Percentiles rank a stretch among this genome's conserved stretches.
Conservation (phyloP, 164 flowering plant species). For the Cinnamomum micranthum region DNA sequence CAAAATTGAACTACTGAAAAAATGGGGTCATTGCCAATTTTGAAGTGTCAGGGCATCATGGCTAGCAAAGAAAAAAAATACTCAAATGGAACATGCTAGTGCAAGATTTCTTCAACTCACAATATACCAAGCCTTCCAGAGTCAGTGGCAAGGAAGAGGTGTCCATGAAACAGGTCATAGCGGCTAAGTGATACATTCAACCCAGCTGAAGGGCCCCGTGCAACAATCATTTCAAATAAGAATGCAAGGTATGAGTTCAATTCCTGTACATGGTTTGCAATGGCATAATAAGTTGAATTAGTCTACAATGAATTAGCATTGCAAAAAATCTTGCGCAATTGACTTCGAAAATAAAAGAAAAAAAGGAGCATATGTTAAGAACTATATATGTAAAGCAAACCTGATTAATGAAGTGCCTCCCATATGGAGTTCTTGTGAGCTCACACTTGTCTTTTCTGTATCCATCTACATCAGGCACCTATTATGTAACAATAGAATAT, state of each 20-base stretch:
- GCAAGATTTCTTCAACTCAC: slow-evolving; percentile 43
- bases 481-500: slow-evolving; percentile 2
- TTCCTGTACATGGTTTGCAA: slow-evolving; percentile 47
- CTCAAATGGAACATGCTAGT: too few relatives aligned
- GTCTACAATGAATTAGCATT: neutral
- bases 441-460: slow-evolving; percentile 50
- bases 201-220: slow-evolving; percentile 72
- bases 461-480: slow-evolving; percentile 93
- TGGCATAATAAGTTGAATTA: neutral
- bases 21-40: too few relatives aligned
- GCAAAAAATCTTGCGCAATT: neutral
- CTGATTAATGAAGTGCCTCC: slow-evolving; percentile 70
- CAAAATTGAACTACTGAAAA: too few relatives aligned
- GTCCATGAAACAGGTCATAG: slow-evolving; percentile 92
- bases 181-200: slow-evolving; percentile 67
- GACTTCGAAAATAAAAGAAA: neutral
- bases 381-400: slow-evolving; percentile 25
- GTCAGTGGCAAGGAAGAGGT: slow-evolving; percentile 68
- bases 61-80: too few relatives aligned
- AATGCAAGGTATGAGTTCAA: slow-evolving; percentile 69
- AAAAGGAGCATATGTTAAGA: neutral
- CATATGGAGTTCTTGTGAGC: slow-evolving; percentile 95
- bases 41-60: too few relatives aligned
- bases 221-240: slow-evolving; percentile 67
- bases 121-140: slow-evolving; percentile 87